Conservation (phyloP, 257 asterid genomes). For the Anisodus tanguticus region DNA sequence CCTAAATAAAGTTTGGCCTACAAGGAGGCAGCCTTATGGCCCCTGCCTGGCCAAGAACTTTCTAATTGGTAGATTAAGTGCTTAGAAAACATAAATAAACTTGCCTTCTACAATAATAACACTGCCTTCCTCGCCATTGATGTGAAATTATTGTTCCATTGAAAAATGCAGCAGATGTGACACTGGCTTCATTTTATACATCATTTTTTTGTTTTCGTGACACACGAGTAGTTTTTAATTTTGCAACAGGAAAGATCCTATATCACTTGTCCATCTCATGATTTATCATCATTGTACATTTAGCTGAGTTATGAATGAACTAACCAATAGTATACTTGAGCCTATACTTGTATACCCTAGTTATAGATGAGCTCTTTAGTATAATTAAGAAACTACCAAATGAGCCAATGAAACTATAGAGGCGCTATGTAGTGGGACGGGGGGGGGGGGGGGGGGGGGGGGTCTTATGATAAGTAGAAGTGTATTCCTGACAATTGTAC, state of each 20-base stretch:
- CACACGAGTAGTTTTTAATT: not conserved
- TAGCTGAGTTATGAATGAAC: not conserved
- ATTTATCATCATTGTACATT: not conserved
- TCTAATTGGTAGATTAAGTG: not conserved
- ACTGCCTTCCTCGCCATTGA: not conserved
- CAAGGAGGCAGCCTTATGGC: not conserved
- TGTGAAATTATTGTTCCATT: not conserved
- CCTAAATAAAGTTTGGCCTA: not conserved
- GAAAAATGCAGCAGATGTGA: not conserved
- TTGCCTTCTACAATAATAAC: not conserved
- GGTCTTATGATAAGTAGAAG: not conserved
- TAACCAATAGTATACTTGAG: not conserved
- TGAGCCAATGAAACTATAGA: not conserved
- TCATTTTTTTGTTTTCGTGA: not conserved
- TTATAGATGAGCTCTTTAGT: not conserved
- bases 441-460: too few species aligned
- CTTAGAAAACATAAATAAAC: not conserved
- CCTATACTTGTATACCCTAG: not conserved
- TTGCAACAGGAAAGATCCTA: not conserved
- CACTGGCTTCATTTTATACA: not conserved
- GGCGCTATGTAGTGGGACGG: not conserved
- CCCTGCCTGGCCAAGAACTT: not conserved
- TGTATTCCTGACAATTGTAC: not conserved
- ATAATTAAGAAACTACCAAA: not conserved
- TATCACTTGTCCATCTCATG: not conserved